These are phyloP conservation scores for Cadophora sp. DNA, from an alignment of 2,329 filamentous ascomycete species.

Conservation along the genomic window DNA sequence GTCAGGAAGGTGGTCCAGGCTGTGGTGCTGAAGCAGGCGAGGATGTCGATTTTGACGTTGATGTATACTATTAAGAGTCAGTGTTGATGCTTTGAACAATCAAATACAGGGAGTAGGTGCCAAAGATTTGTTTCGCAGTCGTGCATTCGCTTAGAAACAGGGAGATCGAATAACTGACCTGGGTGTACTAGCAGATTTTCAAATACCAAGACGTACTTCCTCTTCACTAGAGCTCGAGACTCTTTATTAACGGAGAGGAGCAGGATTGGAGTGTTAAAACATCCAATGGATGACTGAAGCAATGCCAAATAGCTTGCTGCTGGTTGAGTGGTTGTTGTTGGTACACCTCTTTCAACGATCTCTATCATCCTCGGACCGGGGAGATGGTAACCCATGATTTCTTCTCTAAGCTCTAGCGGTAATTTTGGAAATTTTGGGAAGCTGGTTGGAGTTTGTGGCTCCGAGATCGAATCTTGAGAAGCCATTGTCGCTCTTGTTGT, in stretches of 20 bases:
- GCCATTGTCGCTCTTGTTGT: not conserved
- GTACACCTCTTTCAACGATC: not conserved
- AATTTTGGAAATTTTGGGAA: conserved; percentile 21
- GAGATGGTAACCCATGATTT: conserved; percentile 8
- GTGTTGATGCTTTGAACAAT: not conserved
- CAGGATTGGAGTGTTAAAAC: not conserved
- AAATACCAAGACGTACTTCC: not conserved
- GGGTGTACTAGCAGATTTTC: not conserved
- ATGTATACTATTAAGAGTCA: not conserved
- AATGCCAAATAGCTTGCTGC: not conserved
- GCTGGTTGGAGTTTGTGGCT: not conserved
- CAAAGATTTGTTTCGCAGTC: too few relatives aligned
- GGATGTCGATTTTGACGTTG: not conserved
- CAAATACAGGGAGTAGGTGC: too few relatives aligned
- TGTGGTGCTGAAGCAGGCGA: not conserved
- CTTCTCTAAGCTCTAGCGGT: conserved; percentile 13
- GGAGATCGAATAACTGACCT: not conserved
- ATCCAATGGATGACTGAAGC: not conserved
- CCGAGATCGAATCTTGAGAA: not conserved
- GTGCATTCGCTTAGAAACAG: too few relatives aligned
- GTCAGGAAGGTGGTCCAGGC: not conserved
- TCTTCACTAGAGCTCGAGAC: not conserved
- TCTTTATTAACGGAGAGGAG: not conserved
- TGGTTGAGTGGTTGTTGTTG: not conserved
- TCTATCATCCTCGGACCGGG: not conserved